phyloP scores from a whole-genome alignment of 2,329 filamentous ascomycete species.

The Paecilomyces sp. region DNA sequence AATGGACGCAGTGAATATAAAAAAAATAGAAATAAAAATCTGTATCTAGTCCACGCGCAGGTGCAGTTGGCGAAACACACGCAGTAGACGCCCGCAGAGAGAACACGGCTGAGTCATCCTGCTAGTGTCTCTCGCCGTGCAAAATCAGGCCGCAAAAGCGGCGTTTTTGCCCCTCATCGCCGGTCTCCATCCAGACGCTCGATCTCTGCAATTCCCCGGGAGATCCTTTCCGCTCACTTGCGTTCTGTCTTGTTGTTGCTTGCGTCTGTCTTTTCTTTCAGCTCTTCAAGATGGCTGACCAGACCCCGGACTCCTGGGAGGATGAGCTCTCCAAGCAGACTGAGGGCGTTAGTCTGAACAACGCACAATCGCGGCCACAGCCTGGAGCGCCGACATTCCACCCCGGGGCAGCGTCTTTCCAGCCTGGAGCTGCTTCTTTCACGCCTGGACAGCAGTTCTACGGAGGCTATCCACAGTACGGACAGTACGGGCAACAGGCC shows the following conservation, averaged over 20 bases:
- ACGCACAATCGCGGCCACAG: conserved; percentile 40
- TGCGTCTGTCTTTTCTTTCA: conserved; percentile 14
- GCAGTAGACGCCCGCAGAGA: conserved; percentile 5
- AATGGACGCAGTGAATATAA: background rate
- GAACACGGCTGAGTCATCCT: conserved; percentile 19
- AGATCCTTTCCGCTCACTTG: background rate
- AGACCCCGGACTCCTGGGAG: conserved; percentile 81
- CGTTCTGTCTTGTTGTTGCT: conserved; percentile 10
- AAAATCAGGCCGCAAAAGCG: conserved; percentile 16
- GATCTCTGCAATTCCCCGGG: background rate
- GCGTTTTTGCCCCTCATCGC: conserved; percentile 17
- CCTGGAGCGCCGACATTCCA: conserved; percentile 52
- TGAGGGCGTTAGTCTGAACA: conserved; percentile 67
- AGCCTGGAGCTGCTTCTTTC: conserved; percentile 64
- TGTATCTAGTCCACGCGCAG: background rate
- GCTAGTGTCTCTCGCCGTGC: conserved; percentile 8
- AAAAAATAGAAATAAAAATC: background rate
- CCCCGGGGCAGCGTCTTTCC: conserved; percentile 63
- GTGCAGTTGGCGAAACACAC: conserved; percentile 1
- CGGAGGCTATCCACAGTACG: conserved; percentile 45
- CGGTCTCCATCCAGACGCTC: conserved; percentile 1
- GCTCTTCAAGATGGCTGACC: conserved; percentile 63
- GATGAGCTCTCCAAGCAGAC: conserved; percentile 77
- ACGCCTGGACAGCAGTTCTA: conserved; percentile 63
- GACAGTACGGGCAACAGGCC: conserved; percentile 43